A percentile compares a stretch with the other conserved stretches of the same genome.
These are phyloP conservation scores for Fusarium sublunatum DNA, from an alignment of 2,329 filamentous ascomycete species.

Conservation along the genomic window DNA sequence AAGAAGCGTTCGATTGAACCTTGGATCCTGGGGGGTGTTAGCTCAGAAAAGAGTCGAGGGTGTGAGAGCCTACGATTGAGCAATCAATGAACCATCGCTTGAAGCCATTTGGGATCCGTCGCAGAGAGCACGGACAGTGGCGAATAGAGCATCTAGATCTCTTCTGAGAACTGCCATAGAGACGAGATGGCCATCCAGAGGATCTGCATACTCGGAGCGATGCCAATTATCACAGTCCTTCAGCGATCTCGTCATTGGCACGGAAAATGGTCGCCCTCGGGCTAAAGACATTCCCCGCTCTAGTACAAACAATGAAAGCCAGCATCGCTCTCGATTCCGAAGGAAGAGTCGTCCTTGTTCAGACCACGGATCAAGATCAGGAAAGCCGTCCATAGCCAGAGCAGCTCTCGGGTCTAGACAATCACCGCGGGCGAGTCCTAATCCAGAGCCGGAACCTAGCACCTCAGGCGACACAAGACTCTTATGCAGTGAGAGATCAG, in stretches of 20 bases:
- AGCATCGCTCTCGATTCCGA: conserved; percentile 73
- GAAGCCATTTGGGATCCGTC: conserved; percentile 64
- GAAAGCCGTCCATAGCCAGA: conserved; percentile 74
- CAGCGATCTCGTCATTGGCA: conserved; percentile 73
- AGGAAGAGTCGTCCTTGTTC: conserved; percentile 70
- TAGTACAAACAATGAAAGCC: conserved; percentile 78
- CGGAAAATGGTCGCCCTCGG: conserved; percentile 74
- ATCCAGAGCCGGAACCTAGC: conserved; percentile 58
- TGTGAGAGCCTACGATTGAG: conserved; percentile 58
- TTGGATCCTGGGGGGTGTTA: conserved; percentile 58
- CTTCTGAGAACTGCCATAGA: conserved; percentile 77
- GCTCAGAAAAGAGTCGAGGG: not conserved
- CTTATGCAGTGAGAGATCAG: conserved; percentile 77
- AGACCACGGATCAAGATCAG: conserved; percentile 69
- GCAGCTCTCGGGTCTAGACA: conserved; percentile 75
- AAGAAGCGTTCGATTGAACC: conserved; percentile 74
- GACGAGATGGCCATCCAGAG: conserved; percentile 76
- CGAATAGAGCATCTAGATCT: conserved; percentile 70
- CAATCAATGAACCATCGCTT: conserved; percentile 64
- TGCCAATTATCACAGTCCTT: conserved; percentile 78
- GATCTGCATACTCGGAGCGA: conserved; percentile 69
- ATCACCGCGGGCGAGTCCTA: conserved; percentile 69
- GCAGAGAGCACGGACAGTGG: conserved; percentile 68
- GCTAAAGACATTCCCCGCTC: conserved; percentile 78
- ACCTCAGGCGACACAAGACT: conserved; percentile 67